Percentiles rank a stretch among this genome's conserved stretches.
phyloP scores from a whole-genome alignment of 1,139 yeast genomes.

The Lodderomyces theae region DNA sequence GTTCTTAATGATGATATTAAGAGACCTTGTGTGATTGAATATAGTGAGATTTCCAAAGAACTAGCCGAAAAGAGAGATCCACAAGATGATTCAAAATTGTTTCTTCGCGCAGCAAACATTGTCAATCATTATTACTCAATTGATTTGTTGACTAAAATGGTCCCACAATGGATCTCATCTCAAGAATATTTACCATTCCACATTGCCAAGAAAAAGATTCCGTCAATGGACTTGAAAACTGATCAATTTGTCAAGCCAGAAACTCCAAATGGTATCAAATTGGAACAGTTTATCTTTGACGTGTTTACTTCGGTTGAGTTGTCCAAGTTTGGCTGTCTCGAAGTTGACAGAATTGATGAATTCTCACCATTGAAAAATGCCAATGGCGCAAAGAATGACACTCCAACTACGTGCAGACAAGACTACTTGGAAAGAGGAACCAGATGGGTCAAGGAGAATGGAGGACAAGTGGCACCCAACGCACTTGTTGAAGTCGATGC shows the following conservation, averaged over 20 bases:
- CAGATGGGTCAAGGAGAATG: constrained; percentile 70
- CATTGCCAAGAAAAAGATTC: constrained; percentile 88
- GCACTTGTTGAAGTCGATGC: constrained; percentile 77
- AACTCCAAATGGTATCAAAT: constrained; percentile 83
- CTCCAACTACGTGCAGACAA: constrained; percentile 76
- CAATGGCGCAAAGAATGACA: constrained; percentile 75
- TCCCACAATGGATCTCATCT: constrained; percentile 70
- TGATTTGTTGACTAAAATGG: constrained; percentile 54
- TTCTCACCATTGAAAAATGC: constrained; percentile 95
- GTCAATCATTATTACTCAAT: constrained; percentile 95
- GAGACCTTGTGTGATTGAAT: constrained; percentile 90
- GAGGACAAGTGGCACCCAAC: constrained; percentile 54
- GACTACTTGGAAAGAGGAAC: constrained; percentile 69
- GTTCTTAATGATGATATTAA: constrained; percentile 61
- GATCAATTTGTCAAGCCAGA: constrained; percentile 59
- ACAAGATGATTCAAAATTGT: constrained; percentile 51
- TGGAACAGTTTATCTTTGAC: constrained; percentile 97
- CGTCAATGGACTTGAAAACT: constrained; percentile 48
- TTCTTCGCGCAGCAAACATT: constrained; percentile 91
- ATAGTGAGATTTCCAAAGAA: constrained; percentile 80
- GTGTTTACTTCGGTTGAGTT: constrained; percentile 81
- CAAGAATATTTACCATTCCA: constrained; percentile 81
- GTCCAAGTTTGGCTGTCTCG: constrained; percentile 83
- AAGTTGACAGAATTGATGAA: constrained; percentile 80
- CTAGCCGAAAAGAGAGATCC: constrained; percentile 61